Conservation (phyloP, 106 monocot genomes). For the Posidonia australis region DNA sequence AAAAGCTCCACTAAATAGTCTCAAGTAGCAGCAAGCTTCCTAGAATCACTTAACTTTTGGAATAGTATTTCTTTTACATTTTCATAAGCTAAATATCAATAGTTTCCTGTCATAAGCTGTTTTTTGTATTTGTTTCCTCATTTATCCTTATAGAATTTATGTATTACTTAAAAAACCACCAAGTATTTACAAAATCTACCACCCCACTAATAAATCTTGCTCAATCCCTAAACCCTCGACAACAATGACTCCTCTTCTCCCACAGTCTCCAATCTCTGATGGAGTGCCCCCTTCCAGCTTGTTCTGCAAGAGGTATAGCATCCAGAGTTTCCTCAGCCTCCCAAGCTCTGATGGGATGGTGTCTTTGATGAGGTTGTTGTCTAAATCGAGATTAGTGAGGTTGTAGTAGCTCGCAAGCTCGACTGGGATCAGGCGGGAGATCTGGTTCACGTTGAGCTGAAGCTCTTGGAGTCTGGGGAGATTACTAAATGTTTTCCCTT, state of each 20-base stretch:
- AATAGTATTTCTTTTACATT: no score
- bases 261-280: no score
- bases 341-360: constrained; percentile 55
- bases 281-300: constrained; percentile 52
- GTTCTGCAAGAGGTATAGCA: constrained; percentile 74
- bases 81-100: no score
- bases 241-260: no score
- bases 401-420: constrained; percentile 49
- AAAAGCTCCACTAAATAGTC: no score
- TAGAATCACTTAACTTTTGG: no score
- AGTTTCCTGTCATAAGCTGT: no score
- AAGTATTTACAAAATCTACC: no score
- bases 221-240: constrained; percentile 54
- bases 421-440: constrained; percentile 58
- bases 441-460: constrained; percentile 73
- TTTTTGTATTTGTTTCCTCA: no score
- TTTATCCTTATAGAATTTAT: no score
- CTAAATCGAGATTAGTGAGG: constrained; percentile 73
- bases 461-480: constrained; percentile 58
- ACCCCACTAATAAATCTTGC: constrained; percentile 57
- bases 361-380: constrained; percentile 75
- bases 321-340: constrained; percentile 26
- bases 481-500: constrained; percentile 44
- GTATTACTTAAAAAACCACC: no score
- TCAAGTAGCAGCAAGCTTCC: no score